Conservation (phyloP, 192 early-diverging fungal genomes). For the Phlyctochytrium planicorne region DNA sequence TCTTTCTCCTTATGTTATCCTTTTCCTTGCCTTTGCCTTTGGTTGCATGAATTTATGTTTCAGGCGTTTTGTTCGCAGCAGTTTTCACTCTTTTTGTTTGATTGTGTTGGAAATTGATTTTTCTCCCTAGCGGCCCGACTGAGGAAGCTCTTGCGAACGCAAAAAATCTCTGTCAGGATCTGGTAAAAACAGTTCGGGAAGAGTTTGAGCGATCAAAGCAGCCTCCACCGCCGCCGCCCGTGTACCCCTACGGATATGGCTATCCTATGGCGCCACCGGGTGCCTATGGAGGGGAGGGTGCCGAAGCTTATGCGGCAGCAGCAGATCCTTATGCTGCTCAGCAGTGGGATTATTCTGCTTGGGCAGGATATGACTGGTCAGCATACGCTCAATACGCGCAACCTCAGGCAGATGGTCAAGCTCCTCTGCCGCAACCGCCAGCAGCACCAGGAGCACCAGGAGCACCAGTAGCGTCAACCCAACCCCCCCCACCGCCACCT, state of each 20-base stretch:
- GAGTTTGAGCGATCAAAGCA: slow-evolving; percentile 59
- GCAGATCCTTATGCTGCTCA: background rate
- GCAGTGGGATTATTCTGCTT: background rate
- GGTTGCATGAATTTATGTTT: background rate
- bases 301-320: background rate
- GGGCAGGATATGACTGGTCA: background rate
- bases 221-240: slow-evolving; percentile 6
- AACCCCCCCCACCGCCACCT: too few relatives aligned
- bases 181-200: slow-evolving; percentile 73
- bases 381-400: background rate
- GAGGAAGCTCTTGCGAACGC: slow-evolving; percentile 73
- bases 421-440: too few relatives aligned
- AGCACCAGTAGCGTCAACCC: too few relatives aligned
- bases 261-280: slow-evolving; percentile 2
- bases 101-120: slow-evolving; percentile 4
- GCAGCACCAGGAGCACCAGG: too few relatives aligned
- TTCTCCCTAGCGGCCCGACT: slow-evolving; percentile 46
- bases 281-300: background rate
- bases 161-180: slow-evolving; percentile 66
- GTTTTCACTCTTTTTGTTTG: background rate
- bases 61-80: background rate
- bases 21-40: background rate
- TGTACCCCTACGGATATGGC: background rate
- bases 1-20: background rate
- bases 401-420: too few relatives aligned